phyloP scores from a whole-genome alignment of 2,329 filamentous ascomycete genomes.

The Colletotrichum godetiae region DNA sequence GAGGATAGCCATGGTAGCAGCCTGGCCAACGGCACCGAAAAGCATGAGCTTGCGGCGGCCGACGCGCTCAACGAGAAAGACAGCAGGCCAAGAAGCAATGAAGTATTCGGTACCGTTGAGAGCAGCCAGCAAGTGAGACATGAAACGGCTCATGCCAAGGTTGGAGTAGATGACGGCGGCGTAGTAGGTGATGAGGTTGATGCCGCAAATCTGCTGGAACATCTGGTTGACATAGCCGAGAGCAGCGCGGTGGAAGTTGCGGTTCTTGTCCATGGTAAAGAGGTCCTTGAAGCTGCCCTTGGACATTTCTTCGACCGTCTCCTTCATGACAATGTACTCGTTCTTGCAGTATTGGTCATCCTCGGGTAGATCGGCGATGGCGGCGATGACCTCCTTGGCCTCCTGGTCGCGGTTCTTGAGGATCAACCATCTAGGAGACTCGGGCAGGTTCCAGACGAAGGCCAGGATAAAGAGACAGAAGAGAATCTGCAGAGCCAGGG shows the following conservation, averaged over 20 bases:
- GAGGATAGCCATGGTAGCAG: constrained; percentile 73
- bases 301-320: constrained; percentile 73
- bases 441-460: constrained; percentile 64
- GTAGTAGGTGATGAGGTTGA: constrained; percentile 46
- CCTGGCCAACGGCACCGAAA: constrained; percentile 73
- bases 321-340: constrained; percentile 64
- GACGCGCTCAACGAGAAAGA: constrained; percentile 73
- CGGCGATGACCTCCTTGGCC: constrained; percentile 55
- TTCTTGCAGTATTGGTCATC: constrained; percentile 66
- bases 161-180: constrained; percentile 43
- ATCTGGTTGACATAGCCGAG: constrained; percentile 68
- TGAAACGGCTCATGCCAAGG: constrained; percentile 63
- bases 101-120: constrained; percentile 61
- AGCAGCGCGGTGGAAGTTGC: constrained; percentile 65
- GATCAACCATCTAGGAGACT: constrained; percentile 61
- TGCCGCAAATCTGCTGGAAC: constrained; percentile 56
- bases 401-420: constrained; percentile 54
- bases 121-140: constrained; percentile 69
- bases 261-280: constrained; percentile 67
- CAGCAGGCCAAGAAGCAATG: constrained; percentile 66
- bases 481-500: constrained; percentile 66
- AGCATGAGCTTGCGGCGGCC: constrained; percentile 79
- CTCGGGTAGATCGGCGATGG: constrained; percentile 50
- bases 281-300: constrained; percentile 66
- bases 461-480: constrained; percentile 69